phyloP scores from a whole-genome alignment of 768 basidiomycete genomes.

The Serendipita vermifera region DNA sequence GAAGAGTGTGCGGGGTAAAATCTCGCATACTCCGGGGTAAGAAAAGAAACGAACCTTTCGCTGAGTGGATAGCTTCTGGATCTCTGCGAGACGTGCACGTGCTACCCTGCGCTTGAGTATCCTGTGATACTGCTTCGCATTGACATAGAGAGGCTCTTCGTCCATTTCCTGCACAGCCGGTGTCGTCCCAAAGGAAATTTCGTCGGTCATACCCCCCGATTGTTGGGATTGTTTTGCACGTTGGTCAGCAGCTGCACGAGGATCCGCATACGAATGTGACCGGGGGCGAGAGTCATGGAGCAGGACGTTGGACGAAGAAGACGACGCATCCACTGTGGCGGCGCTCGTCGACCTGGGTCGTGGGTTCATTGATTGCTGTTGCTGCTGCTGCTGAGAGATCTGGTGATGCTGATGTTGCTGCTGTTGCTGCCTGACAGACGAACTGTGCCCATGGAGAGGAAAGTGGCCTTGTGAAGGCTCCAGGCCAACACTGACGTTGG shows the following conservation, averaged over 20 bases:
- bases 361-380: not conserved
- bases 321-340: not conserved
- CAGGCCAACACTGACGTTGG: not conserved
- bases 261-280: constrained; percentile 3
- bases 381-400: not conserved
- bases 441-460: not conserved
- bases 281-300: constrained; percentile 5
- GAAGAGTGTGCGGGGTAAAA: constrained; percentile 1
- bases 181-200: not conserved
- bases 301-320: not conserved
- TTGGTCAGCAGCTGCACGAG: not conserved
- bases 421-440: not conserved
- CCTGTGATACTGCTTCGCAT: constrained; percentile 98
- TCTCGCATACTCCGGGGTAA: not conserved
- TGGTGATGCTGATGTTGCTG: not conserved
- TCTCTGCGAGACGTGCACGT: constrained; percentile 80
- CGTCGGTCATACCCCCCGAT: not conserved
- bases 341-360: not conserved
- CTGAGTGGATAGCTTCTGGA: constrained; percentile 83
- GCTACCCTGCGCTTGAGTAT: constrained; percentile 93
- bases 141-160: constrained; percentile 97
- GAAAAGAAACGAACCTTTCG: constrained; percentile 53
- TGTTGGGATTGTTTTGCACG: not conserved
- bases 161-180: constrained; percentile 35
- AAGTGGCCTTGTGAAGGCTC: not conserved